These are phyloP conservation scores for Eucalyptus viminalis DNA, from an alignment of 345 rosid species.

Conservation along the genomic window DNA sequence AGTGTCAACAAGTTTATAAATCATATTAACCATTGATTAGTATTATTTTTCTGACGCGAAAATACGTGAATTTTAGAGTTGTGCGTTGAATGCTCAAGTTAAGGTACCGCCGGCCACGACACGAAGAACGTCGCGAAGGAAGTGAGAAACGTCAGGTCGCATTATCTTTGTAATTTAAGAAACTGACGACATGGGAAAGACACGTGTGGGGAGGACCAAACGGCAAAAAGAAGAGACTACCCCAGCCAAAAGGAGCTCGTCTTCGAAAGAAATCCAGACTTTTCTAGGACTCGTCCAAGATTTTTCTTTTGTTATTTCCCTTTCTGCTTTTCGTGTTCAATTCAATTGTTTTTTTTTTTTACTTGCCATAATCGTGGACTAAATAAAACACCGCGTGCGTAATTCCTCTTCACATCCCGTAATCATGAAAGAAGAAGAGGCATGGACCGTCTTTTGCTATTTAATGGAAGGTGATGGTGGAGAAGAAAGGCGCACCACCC, in stretches of 20 bases:
- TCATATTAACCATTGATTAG: too few relatives aligned
- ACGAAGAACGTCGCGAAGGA: too few relatives aligned
- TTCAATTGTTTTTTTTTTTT: background rate
- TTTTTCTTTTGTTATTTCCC: background rate
- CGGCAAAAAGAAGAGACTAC: background rate
- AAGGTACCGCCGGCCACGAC: too few relatives aligned
- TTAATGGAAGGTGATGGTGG: background rate
- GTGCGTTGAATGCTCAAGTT: too few relatives aligned
- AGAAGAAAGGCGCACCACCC: background rate
- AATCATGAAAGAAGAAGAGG: background rate
- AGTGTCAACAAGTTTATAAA: accelerated
- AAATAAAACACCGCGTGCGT: background rate
- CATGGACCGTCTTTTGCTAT: background rate
- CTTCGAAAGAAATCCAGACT: background rate
- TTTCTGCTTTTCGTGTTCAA: background rate
- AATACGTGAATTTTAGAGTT: accelerated
- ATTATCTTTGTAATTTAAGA: too few relatives aligned
- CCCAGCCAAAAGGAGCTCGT: background rate
- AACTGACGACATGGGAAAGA: too few relatives aligned
- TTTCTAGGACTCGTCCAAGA: background rate
- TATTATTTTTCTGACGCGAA: too few relatives aligned
- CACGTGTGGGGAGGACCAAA: too few relatives aligned
- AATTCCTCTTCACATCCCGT: background rate
- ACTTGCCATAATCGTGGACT: background rate
- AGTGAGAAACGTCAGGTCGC: too few relatives aligned